A percentile compares a stretch with the other conserved stretches of the same genome.
These are phyloP conservation scores for Centrapalus pauciflorus DNA, from an alignment of 129 eudicot species.

Conservation along the genomic window DNA sequence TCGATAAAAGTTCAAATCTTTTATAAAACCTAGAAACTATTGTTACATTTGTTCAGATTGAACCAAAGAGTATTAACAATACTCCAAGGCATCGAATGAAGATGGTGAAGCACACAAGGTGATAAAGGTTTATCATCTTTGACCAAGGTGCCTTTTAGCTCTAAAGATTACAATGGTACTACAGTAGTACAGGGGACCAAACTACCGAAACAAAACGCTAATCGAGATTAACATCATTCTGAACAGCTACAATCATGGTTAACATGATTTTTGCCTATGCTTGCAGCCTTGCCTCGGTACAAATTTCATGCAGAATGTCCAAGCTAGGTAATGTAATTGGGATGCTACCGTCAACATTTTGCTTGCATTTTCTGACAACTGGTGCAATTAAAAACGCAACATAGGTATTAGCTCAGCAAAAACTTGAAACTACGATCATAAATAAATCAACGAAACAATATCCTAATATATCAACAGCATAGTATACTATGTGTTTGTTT, in stretches of 20 bases:
- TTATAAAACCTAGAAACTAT: background rate
- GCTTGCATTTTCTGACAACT: background rate
- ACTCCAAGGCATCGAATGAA: background rate
- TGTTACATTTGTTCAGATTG: background rate
- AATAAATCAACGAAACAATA: too few species aligned
- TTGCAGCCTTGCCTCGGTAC: background rate
- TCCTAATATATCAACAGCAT: too few species aligned
- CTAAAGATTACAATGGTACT: slow-evolving; percentile 2
- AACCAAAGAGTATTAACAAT: background rate
- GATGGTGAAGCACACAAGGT: background rate
- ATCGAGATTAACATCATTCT: background rate
- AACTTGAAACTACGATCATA: too few species aligned
- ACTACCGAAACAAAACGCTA: background rate
- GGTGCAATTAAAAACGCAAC: background rate
- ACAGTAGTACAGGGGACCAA: background rate
- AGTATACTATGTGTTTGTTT: too few species aligned
- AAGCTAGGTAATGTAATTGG: background rate
- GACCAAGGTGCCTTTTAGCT: background rate
- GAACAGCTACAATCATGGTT: background rate
- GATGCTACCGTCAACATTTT: background rate
- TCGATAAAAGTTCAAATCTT: too few species aligned
- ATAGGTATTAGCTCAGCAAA: background rate
- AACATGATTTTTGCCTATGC: background rate
- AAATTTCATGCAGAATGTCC: background rate
- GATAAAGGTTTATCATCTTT: background rate